These are phyloP conservation scores for Apiospora koreana DNA, from an alignment of 2,329 filamentous ascomycete genomes.

Conservation along the genomic window DNA sequence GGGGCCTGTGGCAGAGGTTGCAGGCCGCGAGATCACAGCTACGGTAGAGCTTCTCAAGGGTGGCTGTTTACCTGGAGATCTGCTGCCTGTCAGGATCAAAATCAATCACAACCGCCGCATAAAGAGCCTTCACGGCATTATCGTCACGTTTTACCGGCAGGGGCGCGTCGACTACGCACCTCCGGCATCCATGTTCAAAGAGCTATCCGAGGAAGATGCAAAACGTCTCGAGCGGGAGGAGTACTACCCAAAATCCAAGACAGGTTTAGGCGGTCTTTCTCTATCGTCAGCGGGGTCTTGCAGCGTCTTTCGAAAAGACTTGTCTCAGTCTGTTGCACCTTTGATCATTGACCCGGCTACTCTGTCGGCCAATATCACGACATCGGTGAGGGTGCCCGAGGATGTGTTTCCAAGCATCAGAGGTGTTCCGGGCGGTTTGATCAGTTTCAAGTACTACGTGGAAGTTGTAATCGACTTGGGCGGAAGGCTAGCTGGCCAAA, in stretches of 20 bases:
- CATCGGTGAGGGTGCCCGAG: conserved; percentile 83
- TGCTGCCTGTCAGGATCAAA: conserved; percentile 74
- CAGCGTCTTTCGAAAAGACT: conserved; percentile 93
- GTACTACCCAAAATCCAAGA: conserved; percentile 83
- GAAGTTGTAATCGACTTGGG: conserved; percentile 93
- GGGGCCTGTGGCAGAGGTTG: conserved; percentile 44
- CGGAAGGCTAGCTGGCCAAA: conserved; percentile 71
- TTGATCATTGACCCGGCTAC: conserved; percentile 83
- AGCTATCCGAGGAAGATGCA: conserved; percentile 62
- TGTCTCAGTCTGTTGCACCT: conserved; percentile 85
- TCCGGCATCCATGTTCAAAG: conserved; percentile 49
- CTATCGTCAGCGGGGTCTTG: conserved; percentile 83
- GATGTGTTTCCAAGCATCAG: conserved; percentile 91
- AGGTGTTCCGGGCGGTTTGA: conserved; percentile 87
- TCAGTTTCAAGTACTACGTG: conserved; percentile 91
- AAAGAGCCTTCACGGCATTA: conserved; percentile 89
- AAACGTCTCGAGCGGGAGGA: conserved; percentile 76
- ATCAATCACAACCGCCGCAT: conserved; percentile 88
- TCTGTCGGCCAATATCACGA: conserved; percentile 76
- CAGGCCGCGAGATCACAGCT: conserved; percentile 78
- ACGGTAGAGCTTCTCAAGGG: conserved; percentile 80
- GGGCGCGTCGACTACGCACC: conserved; percentile 83
- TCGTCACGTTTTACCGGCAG: conserved; percentile 89
- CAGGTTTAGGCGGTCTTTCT: conserved; percentile 82
- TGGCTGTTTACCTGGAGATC: conserved; percentile 84